Conservation (phyloP, 129 eudicot genomes). For the Lactuca sativa region DNA sequence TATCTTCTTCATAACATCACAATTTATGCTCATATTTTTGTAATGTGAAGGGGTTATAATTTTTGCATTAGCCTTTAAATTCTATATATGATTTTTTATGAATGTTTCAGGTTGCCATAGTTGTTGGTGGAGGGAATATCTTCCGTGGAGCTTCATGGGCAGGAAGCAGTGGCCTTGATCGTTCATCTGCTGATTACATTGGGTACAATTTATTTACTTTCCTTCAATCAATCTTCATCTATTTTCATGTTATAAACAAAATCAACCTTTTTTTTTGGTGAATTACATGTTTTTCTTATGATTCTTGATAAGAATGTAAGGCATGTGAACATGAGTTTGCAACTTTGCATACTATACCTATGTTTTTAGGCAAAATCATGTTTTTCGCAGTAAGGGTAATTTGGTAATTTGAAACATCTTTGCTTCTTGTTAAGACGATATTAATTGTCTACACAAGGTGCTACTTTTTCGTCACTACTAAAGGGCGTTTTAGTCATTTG, state of each 20-base stretch:
- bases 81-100: neutral
- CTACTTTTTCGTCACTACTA: too few species aligned
- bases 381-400: neutral
- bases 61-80: constrained; percentile 1
- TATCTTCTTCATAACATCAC: too few species aligned
- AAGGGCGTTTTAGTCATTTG: too few species aligned
- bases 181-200: constrained; percentile 97
- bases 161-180: constrained; percentile 93
- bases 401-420: neutral
- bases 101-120: constrained; percentile 76
- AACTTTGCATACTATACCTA: constrained; percentile 1
- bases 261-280: neutral
- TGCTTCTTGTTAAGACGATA: neutral
- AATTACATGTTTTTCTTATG: neutral
- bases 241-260: neutral
- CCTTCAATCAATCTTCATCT: neutral
- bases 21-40: too few species aligned
- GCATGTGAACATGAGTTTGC: neutral
- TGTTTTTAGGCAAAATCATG: neutral
- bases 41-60: neutral
- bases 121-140: constrained; percentile 97
- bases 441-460: too few species aligned
- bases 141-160: constrained; percentile 99
- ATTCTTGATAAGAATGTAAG: neutral
- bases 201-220: constrained; percentile 45